Evolutionary conservation across 1,284 basidiomycete genomes (phyloP), one percentile per base, ranked within the genome.

Genomic region (Stereum hirsutum): DNA sequence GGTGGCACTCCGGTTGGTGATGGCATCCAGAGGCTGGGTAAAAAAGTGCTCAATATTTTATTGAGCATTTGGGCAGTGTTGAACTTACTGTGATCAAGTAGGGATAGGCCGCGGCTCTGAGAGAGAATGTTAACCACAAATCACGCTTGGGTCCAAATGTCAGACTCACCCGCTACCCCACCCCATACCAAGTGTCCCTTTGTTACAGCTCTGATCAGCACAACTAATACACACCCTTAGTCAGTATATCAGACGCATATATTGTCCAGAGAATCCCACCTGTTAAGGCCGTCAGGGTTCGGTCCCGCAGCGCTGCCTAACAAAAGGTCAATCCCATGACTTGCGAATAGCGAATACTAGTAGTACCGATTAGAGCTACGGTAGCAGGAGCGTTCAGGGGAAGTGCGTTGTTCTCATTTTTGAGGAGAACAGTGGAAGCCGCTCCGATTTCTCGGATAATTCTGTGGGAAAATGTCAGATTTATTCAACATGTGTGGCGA

Each of bases 371-470:
- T 17, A 87, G 61, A 0, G 66, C 77, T 39, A 86, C 69, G 3
- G 63, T 65, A 47, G 62, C 62, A 0, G 73, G 72, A 19, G 61
- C 61, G 1, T 61, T 65, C 15, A 88, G 61, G 2, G 85, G 86
- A 0, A 89, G 64, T 1, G 65, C 61, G 3, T 61, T 60, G 32
- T 69, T 65, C 2, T 54, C 56, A 57, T 91, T 90, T 65, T 89
- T 89, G 40, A 90, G 68, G 17, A 91, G 64, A 6, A 89, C 78
- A 2, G 78, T 81, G 0, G 79, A 80, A 0, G 81, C 78, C 1
- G 71, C 72, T 14, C 75, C 84, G 30, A 89, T 78, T 38, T 75
- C 64, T 11, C 81, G 72, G 30, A 86, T 81, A 11, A 82, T 49
- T 33, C 75, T 81, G 42, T 26, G 12, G 2, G 6, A 2, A 26